Percentiles rank a stretch among this genome's conserved stretches.
Conservation (phyloP, 2,329 filamentous ascomycete genomes). For the Fusarium sp. region DNA sequence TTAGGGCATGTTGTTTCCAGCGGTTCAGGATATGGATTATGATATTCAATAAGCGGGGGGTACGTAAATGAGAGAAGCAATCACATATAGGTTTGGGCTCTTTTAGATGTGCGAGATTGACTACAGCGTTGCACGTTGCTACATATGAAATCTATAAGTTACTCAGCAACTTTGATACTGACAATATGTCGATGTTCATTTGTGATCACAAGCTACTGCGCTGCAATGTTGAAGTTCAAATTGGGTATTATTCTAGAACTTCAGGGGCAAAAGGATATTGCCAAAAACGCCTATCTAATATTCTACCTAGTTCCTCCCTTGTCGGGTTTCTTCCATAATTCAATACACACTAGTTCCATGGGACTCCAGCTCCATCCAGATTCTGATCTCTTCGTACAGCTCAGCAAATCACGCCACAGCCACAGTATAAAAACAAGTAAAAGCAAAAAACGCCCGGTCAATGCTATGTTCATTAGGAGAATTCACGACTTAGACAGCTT, state of each 20-base stretch:
- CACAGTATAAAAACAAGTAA: constrained; percentile 12
- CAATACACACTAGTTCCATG: constrained; percentile 21
- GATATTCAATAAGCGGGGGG: constrained; percentile 37
- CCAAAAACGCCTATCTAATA: constrained; percentile 40
- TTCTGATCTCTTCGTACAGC: constrained; percentile 17
- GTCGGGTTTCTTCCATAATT: constrained; percentile 13
- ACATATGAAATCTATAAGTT: neutral
- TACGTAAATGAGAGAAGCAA: constrained; percentile 28
- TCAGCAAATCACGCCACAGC: constrained; percentile 14
- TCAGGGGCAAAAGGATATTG: constrained; percentile 18
- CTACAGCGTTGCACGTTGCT: neutral
- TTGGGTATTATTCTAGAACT: constrained; percentile 21
- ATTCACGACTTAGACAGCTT: constrained; percentile 3
- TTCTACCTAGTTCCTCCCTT: constrained; percentile 24
- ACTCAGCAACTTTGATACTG: neutral
- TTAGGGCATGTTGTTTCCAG: constrained; percentile 40
- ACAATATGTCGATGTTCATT: neutral
- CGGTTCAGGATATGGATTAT: constrained; percentile 37
- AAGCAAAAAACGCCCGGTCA: constrained; percentile 26
- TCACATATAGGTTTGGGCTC: neutral
- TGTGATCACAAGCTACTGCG: neutral
- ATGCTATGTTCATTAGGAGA: constrained; percentile 29
- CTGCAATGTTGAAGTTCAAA: neutral
- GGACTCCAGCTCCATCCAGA: constrained; percentile 28
- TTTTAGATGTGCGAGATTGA: constrained; percentile 15